These are phyloP conservation scores for Neurospora intermedia DNA, from an alignment of 495 filamentous ascomycete genomes.

Conservation along the genomic window DNA sequence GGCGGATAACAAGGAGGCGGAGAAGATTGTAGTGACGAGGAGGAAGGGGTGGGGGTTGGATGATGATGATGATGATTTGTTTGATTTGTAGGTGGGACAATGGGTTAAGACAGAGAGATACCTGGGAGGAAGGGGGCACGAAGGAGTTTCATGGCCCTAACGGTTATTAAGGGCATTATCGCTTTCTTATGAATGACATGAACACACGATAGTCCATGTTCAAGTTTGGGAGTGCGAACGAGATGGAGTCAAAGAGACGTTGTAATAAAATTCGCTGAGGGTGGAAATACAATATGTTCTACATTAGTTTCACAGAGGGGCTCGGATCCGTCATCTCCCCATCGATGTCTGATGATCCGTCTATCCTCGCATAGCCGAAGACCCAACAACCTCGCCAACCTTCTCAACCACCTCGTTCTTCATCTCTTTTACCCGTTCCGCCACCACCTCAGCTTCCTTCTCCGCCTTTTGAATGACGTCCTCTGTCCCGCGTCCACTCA, in stretches of 20 bases:
- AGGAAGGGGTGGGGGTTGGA: constrained; percentile 78
- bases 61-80: constrained; percentile 77
- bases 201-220: not conserved
- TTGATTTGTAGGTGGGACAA: constrained; percentile 40
- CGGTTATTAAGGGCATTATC: not conserved
- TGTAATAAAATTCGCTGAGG: not conserved
- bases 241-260: not conserved
- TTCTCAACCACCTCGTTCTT: not conserved
- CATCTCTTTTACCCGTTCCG: not conserved
- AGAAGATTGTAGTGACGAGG: constrained; percentile 75
- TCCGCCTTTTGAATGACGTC: not conserved
- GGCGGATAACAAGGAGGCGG: constrained; percentile 56
- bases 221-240: not conserved
- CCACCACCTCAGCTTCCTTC: not conserved
- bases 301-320: not conserved
- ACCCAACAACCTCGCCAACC: not conserved
- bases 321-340: not conserved
- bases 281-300: not conserved
- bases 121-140: not conserved
- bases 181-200: not conserved
- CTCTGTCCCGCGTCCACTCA: not conserved
- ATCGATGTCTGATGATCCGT: not conserved
- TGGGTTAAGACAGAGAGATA: not conserved
- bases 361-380: not conserved
- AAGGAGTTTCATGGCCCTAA: not conserved